phyloP scores from a whole-genome alignment of 257 asterid genomes.

The Jacaranda copaia region DNA sequence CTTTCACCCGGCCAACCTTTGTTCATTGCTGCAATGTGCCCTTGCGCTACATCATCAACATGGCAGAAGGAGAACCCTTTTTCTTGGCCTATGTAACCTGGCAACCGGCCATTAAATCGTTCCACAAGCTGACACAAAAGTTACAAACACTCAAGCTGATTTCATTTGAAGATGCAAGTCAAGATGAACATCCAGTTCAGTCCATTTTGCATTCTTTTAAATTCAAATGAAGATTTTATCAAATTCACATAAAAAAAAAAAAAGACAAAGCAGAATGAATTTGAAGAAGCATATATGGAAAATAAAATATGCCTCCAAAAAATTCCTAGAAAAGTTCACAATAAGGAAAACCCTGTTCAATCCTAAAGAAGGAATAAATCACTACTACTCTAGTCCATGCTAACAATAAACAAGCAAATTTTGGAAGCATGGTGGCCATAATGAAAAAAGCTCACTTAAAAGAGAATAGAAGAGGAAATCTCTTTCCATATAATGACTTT shows the following conservation, averaged over 20 bases:
- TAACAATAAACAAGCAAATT: conserved; percentile 7
- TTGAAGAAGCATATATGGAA: background rate
- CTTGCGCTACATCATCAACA: conserved; percentile 87
- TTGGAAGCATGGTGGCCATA: background rate
- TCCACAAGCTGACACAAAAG: conserved; percentile 69
- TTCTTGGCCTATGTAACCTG: conserved; percentile 82
- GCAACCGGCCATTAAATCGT: conserved; percentile 82
- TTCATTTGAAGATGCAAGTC: background rate
- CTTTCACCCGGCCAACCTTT: conserved; percentile 80
- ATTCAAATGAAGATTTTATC: background rate
- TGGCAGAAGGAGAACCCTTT: conserved; percentile 78
- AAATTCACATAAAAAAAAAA: conserved; percentile 12
- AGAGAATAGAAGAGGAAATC: no score
- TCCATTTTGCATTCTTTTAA: background rate
- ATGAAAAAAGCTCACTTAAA: no score
- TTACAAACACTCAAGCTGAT: conserved; percentile 24
- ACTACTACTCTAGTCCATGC: conserved; percentile 7
- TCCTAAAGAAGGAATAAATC: background rate
- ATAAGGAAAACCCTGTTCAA: background rate
- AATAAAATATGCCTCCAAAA: background rate
- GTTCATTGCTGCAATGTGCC: conserved; percentile 81
- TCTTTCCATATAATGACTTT: no score
- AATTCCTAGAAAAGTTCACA: conserved; percentile 5
- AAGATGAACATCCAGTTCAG: conserved; percentile 5
- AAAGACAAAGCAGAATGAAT: background rate